phyloP scores from a whole-genome alignment of 768 basidiomycete genomes.

The Suillus variegatus region DNA sequence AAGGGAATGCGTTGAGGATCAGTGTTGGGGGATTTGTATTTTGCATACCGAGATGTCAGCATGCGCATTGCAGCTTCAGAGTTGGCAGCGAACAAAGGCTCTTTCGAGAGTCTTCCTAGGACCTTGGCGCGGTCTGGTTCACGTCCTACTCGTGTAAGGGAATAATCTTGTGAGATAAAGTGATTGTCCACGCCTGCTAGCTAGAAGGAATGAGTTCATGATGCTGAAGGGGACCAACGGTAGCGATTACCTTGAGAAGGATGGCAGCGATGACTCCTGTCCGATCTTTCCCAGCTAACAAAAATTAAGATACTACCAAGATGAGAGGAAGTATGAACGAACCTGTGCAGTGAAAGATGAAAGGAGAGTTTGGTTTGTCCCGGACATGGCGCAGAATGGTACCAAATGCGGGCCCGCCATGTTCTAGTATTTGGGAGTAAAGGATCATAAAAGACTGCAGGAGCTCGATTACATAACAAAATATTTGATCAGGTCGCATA shows the following conservation, averaged over 20 bases:
- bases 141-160: constrained; percentile 75
- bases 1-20: background rate
- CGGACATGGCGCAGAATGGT: constrained; percentile 71
- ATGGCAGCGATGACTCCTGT: constrained; percentile 78
- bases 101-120: constrained; percentile 64
- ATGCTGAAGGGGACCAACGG: background rate
- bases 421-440: constrained; percentile 79
- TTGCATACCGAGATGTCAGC: constrained; percentile 71
- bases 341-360: constrained; percentile 79
- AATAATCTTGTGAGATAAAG: constrained; percentile 70
- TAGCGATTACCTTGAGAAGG: constrained; percentile 56
- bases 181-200: constrained; percentile 72
- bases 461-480: constrained; percentile 7
- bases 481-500: constrained; percentile 22
- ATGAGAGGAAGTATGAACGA: constrained; percentile 7
- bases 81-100: constrained; percentile 73
- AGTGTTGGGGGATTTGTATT: background rate
- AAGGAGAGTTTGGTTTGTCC: constrained; percentile 64
- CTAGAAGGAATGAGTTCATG: constrained; percentile 35
- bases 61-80: constrained; percentile 79
- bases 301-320: background rate
- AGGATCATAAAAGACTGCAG: constrained; percentile 75
- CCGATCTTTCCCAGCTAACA: constrained; percentile 75
- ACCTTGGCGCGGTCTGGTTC: constrained; percentile 76
- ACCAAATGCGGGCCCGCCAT: constrained; percentile 70